Base-by-base conservation (phyloP, 2,329 filamentous ascomycete genomes). In the Beauveria asiatica region DNA sequence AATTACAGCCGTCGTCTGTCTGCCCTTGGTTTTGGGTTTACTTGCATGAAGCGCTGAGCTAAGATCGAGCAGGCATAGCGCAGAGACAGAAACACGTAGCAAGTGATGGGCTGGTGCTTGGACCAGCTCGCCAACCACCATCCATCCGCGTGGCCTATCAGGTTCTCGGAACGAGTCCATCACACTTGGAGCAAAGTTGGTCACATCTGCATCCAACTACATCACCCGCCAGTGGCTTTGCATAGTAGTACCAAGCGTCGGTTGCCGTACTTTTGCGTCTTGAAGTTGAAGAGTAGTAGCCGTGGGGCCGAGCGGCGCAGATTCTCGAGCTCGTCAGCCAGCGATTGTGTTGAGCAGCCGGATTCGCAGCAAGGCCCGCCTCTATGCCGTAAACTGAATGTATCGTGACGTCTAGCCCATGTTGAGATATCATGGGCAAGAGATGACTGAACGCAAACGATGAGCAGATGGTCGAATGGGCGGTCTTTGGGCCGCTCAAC, bases 151-250 rank as follows among this genome's bases (percentile, higher is more conserved):
- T 21, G 19, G 56, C 46, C 39, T 30, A n/a, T 51, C 11, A 45
- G 11, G 45, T 45, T 59, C 16, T 33, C 16, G 23, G 39, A 41
- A 25, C 21, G n/a, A 59, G 45, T 42, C 46, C 19, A 44, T 58
- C 37, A 44, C 46, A 37, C 23, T 51, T 44, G 10, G 56, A 44
- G 48, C 37, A 52, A 41, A 45, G 42, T 13, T 39, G 41, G 48
- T 59, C 25, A 59, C 39, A 59, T 59, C 42, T 39, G 54, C 54
- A 33, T 51, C 21, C 48, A 33, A 16, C 48, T 39, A 59, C 37
- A 44, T 52, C 48, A 59, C 25, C 48, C 23, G 25, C 56, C 21
- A 25, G 27, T n/a, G 27, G 41, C 11, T 25, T 52, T 23, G 39
- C 48, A 57, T 41, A 17, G 48, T 45, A 16, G 16, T 55, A 27